A percentile compares a stretch with the other conserved stretches of the same genome.
phyloP scores from a whole-genome alignment of 1,284 basidiomycete genomes.

The Mycosarcoma maydis region DNA sequence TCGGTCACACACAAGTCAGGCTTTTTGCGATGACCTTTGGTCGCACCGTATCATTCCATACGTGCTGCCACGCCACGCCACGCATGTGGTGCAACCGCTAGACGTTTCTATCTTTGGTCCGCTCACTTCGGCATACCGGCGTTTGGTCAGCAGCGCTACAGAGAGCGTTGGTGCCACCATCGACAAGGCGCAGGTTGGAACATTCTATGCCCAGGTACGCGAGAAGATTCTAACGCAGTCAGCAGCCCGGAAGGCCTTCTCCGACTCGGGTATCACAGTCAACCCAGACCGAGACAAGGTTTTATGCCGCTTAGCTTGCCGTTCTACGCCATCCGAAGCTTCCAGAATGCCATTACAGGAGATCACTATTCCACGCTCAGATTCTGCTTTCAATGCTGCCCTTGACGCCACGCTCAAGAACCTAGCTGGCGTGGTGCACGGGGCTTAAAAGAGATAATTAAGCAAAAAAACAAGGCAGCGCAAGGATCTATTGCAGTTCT shows the following conservation, averaged over 20 bases:
- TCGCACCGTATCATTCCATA: constrained; percentile 3
- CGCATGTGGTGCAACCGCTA: constrained; percentile 16
- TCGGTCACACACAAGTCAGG: too few species aligned
- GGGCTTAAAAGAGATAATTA: constrained; percentile 7
- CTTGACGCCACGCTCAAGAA: not conserved
- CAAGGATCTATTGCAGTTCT: too few species aligned
- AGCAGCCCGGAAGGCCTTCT: constrained; percentile 8
- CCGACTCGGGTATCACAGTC: constrained; percentile 2
- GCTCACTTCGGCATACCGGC: too few species aligned
- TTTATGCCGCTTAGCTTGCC: constrained; percentile 2
- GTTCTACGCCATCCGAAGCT: not conserved
- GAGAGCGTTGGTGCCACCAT: too few species aligned
- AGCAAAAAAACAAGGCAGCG: not conserved
- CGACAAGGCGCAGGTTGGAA: too few species aligned
- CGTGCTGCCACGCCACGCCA: constrained; percentile 5
- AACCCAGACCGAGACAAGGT: constrained; percentile 2
- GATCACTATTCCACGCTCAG: too few species aligned
- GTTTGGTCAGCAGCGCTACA: too few species aligned
- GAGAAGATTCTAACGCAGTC: constrained; percentile 1
- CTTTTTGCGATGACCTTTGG: constrained; percentile 4
- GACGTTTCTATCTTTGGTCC: constrained; percentile 12
- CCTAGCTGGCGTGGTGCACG: not conserved
- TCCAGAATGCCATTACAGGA: too few species aligned
- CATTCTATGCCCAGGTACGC: constrained; percentile 11
- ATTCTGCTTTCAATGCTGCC: too few species aligned